These are phyloP conservation scores for Apostasia ramifera DNA, from an alignment of 106 monocot species.

Conservation along the genomic window DNA sequence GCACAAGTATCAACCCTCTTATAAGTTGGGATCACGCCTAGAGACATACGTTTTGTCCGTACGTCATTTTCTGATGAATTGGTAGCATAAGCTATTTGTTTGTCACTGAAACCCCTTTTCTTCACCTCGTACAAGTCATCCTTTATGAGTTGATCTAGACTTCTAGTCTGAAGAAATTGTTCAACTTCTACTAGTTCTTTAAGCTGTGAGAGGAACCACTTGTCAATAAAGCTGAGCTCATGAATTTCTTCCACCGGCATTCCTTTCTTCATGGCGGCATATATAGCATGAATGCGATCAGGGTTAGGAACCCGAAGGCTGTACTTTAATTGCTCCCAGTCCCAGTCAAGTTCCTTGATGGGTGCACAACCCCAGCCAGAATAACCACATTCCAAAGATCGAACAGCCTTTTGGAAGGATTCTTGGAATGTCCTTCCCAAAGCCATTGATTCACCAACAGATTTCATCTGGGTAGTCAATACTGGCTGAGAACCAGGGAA, in stretches of 20 bases:
- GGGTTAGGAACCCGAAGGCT: constrained; percentile 83
- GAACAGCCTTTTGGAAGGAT: constrained; percentile 95
- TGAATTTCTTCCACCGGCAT: constrained; percentile 90
- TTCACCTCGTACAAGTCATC: constrained; percentile 82
- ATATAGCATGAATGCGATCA: constrained; percentile 84
- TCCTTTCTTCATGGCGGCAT: constrained; percentile 94
- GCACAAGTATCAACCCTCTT: constrained; percentile 99
- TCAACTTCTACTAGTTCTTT: constrained; percentile 87
- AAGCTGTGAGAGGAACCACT: constrained; percentile 85
- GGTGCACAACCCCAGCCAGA: constrained; percentile 87
- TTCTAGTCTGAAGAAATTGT: constrained; percentile 58
- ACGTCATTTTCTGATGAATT: constrained; percentile 59
- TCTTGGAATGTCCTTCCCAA: constrained; percentile 94
- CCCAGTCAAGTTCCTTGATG: constrained; percentile 68
- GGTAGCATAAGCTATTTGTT: constrained; percentile 84
- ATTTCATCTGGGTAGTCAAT: constrained; percentile 98
- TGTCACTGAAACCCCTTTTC: constrained; percentile 90
- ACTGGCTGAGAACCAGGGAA: constrained; percentile 91
- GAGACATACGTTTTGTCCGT: constrained; percentile 41
- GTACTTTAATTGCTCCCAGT: constrained; percentile 89
- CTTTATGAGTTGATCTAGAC: constrained; percentile 54
- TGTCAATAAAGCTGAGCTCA: constrained; percentile 77
- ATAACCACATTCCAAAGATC: constrained; percentile 86
- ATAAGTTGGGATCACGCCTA: constrained; percentile 73
- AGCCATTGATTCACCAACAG: constrained; percentile 98